These are phyloP conservation scores for Anisodus acutangulus DNA, from an alignment of 257 asterid species.

Conservation along the genomic window DNA sequence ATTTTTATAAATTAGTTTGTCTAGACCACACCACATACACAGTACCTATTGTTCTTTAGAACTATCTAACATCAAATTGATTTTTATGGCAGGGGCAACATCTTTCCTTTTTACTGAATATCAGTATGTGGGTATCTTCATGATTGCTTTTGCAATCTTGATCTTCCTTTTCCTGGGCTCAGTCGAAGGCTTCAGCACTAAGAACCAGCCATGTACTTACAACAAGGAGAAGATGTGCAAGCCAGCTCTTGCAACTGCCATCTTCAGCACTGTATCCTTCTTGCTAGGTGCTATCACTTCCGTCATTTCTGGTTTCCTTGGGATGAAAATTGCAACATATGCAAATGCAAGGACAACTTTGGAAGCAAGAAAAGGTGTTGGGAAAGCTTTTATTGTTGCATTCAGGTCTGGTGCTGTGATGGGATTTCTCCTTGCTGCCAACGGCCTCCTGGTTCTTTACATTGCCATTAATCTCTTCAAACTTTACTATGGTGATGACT, in stretches of 20 bases:
- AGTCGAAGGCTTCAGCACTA: slow-evolving; percentile 83
- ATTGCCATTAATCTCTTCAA: slow-evolving; percentile 77
- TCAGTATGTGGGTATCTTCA: slow-evolving; percentile 80
- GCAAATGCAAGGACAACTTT: slow-evolving; percentile 92
- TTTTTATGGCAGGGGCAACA: slow-evolving; percentile 70
- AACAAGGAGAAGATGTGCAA: slow-evolving; percentile 59
- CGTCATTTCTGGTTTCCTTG: slow-evolving; percentile 84
- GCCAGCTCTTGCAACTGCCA: slow-evolving; percentile 87
- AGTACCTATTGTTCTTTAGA: background rate
- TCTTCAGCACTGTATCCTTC: slow-evolving; percentile 78
- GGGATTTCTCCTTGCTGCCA: slow-evolving; percentile 95
- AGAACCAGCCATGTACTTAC: slow-evolving; percentile 59
- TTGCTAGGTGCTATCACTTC: slow-evolving; percentile 91
- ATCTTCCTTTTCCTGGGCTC: slow-evolving; percentile 90
- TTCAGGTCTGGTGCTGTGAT: slow-evolving; percentile 82
- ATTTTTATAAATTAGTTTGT: background rate
- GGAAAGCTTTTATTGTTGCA: slow-evolving; percentile 66
- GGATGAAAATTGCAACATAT: slow-evolving; percentile 93
- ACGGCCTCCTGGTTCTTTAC: slow-evolving; percentile 80
- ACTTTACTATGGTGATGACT: slow-evolving; percentile 87
- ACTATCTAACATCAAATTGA: background rate
- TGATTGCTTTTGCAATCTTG: slow-evolving; percentile 87
- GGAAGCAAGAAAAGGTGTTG: slow-evolving; percentile 92
- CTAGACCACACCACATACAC: background rate
- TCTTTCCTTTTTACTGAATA: slow-evolving; percentile 82